Evolutionary conservation across 1,284 basidiomycete genomes (phyloP).

Genomic region (Sporisorium exsertum): DNA sequence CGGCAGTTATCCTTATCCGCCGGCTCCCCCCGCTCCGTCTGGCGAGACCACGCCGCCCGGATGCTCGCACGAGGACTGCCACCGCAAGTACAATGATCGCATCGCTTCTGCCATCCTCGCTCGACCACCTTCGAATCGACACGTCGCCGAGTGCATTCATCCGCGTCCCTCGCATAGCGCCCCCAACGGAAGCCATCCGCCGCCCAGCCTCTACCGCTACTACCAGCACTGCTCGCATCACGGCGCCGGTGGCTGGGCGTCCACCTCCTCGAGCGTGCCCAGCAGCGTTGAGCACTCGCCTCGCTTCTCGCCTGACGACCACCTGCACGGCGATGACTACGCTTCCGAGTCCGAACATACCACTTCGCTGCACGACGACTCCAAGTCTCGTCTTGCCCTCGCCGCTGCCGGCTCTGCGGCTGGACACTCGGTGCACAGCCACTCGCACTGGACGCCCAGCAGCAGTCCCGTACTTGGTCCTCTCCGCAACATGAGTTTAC

Average conservation of each 20-base stretch:
- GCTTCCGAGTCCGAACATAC: conserved; percentile 56
- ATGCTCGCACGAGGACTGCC: conserved; percentile 63
- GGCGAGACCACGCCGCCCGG: conserved; percentile 48
- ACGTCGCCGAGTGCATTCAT: conserved; percentile 34
- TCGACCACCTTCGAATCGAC: conserved; percentile 30
- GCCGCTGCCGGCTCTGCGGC: conserved; percentile 6
- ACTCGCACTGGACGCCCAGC: conserved; percentile 64
- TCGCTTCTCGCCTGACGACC: conserved; percentile 62
- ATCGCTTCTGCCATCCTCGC: conserved; percentile 53
- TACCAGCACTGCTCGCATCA: conserved; percentile 47
- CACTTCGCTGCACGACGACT: conserved; percentile 37
- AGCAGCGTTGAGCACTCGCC: conserved; percentile 65
- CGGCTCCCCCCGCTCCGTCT: conserved; percentile 11
- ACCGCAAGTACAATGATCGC: conserved; percentile 61
- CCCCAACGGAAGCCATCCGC: conserved; percentile 45
- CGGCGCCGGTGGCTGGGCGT: conserved; percentile 46
- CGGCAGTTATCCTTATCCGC: conserved; percentile 25
- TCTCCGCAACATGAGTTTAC: conserved; percentile 65
- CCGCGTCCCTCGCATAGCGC: conserved; percentile 36
- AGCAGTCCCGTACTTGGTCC: conserved; percentile 67
- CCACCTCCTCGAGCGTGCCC: conserved; percentile 63
- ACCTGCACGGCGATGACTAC: conserved; percentile 59
- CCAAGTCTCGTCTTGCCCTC: conserved; percentile 31
- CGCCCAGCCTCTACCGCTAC: conserved; percentile 52
- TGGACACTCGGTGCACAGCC: conserved; percentile 20